A percentile compares a stretch with the other conserved stretches of the same genome.
These are phyloP conservation scores for Pochonia chlamydosporia DNA, from an alignment of 2,329 filamentous ascomycete species.

Conservation along the genomic window DNA sequence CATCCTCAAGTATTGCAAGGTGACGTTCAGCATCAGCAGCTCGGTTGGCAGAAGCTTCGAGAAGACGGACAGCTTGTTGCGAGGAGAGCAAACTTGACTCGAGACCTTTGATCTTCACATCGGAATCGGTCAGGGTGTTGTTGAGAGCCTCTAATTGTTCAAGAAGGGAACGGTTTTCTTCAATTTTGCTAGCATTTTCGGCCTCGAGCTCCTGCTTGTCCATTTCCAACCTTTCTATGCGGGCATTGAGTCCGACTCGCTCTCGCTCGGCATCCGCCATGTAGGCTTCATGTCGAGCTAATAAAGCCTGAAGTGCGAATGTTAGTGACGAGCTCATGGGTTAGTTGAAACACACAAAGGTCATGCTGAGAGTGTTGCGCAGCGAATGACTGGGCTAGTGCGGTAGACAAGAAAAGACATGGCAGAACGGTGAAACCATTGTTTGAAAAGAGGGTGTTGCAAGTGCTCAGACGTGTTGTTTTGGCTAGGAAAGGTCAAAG, in stretches of 20 bases:
- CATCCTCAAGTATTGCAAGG: conserved; percentile 70
- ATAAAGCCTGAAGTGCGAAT: conserved; percentile 72
- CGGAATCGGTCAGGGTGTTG: conserved; percentile 69
- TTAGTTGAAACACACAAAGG: neutral
- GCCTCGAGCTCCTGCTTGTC: conserved; percentile 70
- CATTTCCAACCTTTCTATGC: conserved; percentile 69
- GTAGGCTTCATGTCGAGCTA: conserved; percentile 89
- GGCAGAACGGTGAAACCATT: neutral
- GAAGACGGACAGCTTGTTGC: conserved; percentile 67
- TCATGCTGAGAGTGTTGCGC: conserved; percentile 1
- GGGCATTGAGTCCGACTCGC: conserved; percentile 63
- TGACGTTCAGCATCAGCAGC: conserved; percentile 78
- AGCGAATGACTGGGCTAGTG: neutral
- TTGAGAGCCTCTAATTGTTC: conserved; percentile 84
- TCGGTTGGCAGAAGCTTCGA: conserved; percentile 67
- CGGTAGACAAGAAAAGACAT: neutral
- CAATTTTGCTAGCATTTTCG: conserved; percentile 69
- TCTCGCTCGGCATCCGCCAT: conserved; percentile 89
- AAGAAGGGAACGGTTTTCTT: conserved; percentile 76
- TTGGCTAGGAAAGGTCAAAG: neutral
- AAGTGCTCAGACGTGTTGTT: neutral
- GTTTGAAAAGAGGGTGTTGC: neutral
- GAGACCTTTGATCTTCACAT: conserved; percentile 70
- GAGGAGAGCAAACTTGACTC: conserved; percentile 72
- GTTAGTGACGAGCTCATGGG: conserved; percentile 54